These are phyloP conservation scores for Colletotrichum caudatum DNA, from an alignment of 2,329 filamentous ascomycete species.

Conservation along the genomic window DNA sequence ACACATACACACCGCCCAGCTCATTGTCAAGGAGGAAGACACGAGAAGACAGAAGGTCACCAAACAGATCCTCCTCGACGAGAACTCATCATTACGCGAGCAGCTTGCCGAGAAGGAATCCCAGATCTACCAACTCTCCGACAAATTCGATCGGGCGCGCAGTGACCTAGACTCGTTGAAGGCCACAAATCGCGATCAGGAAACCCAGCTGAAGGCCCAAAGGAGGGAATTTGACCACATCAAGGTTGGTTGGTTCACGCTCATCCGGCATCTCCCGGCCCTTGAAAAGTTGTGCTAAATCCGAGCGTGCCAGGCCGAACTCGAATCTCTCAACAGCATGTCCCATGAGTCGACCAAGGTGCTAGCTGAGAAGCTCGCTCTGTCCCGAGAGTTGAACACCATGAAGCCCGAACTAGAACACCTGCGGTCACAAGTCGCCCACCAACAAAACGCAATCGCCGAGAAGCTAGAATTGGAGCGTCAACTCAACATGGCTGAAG, in stretches of 20 bases:
- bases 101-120: conserved; percentile 71
- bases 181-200: conserved; percentile 58
- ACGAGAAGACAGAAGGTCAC: conserved; percentile 76
- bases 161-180: conserved; percentile 58
- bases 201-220: conserved; percentile 62
- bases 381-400: conserved; percentile 63
- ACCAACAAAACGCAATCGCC: conserved; percentile 76
- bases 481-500: conserved; percentile 80
- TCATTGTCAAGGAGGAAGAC: conserved; percentile 81
- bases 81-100: conserved; percentile 76
- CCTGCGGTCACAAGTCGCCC: conserved; percentile 64
- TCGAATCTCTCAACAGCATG: conserved; percentile 74
- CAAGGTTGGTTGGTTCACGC: conserved; percentile 53
- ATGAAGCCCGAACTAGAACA: conserved; percentile 69
- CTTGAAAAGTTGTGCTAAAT: neutral
- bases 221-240: conserved; percentile 61
- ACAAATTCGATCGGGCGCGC: conserved; percentile 55
- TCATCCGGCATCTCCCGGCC: too few relatives aligned
- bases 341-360: conserved; percentile 78
- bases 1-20: conserved; percentile 72
- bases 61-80: conserved; percentile 78
- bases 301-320: conserved; percentile 68
- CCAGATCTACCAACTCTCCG: conserved; percentile 63
- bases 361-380: conserved; percentile 68
- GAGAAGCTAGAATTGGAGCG: conserved; percentile 86